Percentiles rank a stretch among this genome's conserved stretches.
These are phyloP conservation scores for Thecaphora frezii DNA, from an alignment of 1,284 basidiomycete species.

Conservation along the genomic window DNA sequence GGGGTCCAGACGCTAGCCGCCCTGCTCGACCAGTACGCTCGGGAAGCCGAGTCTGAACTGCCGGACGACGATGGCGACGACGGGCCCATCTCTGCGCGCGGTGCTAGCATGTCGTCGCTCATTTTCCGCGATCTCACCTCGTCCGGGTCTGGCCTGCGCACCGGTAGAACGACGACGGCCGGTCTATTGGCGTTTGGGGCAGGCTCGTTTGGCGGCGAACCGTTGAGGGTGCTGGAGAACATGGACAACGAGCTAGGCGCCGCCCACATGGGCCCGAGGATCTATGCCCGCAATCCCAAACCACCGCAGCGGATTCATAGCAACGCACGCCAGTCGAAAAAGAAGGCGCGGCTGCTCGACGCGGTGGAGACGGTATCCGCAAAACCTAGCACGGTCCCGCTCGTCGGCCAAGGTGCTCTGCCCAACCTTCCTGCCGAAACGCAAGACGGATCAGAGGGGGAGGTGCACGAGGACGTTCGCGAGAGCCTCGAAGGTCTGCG, in stretches of 20 bases:
- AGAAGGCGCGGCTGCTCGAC: not conserved
- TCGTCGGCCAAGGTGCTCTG: not conserved
- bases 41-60: constrained; percentile 9
- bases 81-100: constrained; percentile 21
- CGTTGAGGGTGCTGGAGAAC: constrained; percentile 21
- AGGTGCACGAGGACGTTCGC: too few relatives aligned
- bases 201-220: constrained; percentile 26
- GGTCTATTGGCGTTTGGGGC: constrained; percentile 26
- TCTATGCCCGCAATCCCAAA: constrained; percentile 15
- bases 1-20: constrained; percentile 16
- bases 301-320: not conserved
- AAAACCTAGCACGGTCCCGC: too few relatives aligned
- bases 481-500: too few relatives aligned
- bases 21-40: constrained; percentile 12
- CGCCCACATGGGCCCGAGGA: constrained; percentile 35
- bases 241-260: constrained; percentile 30
- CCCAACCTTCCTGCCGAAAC: too few relatives aligned
- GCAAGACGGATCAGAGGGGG: too few relatives aligned
- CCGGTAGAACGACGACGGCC: too few relatives aligned
- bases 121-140: constrained; percentile 29
- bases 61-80: constrained; percentile 13
- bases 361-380: too few relatives aligned
- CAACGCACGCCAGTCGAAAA: not conserved
- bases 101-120: constrained; percentile 38
- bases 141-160: constrained; percentile 9